These are phyloP conservation scores for Helianthus tuberosus DNA, from an alignment of 129 eudicot genomes.

Conservation along the genomic window DNA sequence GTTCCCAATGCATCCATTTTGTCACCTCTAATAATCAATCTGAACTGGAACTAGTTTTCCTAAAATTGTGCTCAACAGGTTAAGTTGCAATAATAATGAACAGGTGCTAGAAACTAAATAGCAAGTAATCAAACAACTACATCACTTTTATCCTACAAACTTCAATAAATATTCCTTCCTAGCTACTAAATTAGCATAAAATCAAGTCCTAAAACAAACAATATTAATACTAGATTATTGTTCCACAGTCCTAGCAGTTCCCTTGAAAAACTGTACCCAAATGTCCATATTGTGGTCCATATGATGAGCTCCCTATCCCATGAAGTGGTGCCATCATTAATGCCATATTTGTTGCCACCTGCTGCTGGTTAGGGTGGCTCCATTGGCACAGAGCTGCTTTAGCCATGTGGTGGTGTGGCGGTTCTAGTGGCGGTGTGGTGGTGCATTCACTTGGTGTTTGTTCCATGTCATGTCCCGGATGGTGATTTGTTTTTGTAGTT, in stretches of 20 bases:
- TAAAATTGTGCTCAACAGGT: neutral
- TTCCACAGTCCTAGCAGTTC: slow-evolving; percentile 26
- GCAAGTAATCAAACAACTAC: slow-evolving; percentile 29
- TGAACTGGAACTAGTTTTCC: neutral
- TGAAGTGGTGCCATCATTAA: slow-evolving; percentile 42
- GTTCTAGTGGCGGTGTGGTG: slow-evolving; percentile 25
- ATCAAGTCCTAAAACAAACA: slow-evolving; percentile 18
- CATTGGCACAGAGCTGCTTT: slow-evolving; percentile 35
- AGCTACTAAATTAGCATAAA: slow-evolving; percentile 16
- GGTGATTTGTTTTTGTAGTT: slow-evolving; percentile 38
- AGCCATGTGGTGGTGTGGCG: slow-evolving; percentile 34
- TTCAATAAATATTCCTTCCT: slow-evolving; percentile 8
- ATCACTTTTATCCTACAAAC: slow-evolving; percentile 30
- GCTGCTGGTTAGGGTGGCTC: slow-evolving; percentile 37
- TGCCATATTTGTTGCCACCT: slow-evolving; percentile 35
- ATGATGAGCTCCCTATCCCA: slow-evolving; percentile 32
- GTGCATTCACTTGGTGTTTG: slow-evolving; percentile 29
- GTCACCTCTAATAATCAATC: slow-evolving; percentile 1
- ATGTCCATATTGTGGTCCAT: slow-evolving; percentile 49
- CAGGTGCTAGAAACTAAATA: slow-evolving; percentile 30
- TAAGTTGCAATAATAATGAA: slow-evolving; percentile 24
- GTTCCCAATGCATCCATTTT: neutral
- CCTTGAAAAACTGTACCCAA: slow-evolving; percentile 47
- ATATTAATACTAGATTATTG: neutral
- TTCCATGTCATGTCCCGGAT: slow-evolving; percentile 15